Evolutionary conservation across 73 alveolate genomes (phyloP), one percentile per base, ranked within the genome.

Genomic region (Breviolum minutum): DNA sequence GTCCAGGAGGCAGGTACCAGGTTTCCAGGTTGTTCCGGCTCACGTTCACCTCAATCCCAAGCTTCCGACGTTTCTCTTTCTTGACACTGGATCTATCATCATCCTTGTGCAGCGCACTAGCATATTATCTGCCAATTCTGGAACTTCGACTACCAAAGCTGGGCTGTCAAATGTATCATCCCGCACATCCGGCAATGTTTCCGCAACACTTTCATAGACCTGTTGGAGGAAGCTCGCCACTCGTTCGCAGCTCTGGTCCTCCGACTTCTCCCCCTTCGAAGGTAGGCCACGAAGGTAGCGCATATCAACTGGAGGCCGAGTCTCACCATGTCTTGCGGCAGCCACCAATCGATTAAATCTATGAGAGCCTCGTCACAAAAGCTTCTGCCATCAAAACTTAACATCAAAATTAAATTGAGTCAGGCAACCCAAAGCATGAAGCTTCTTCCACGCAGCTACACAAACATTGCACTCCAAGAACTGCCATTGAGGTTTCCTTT

Each of bases 171-270:
- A 12, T 5, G 85, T n/a, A n/a, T 76, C 19, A 19, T 76, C 94
- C 24, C 94, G 27, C 11, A 85, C 79, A 61, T 85, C 94, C 8
- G 94, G 94, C 80, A 85, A 30, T 0, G 94, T 85, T 62, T 85
- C 94, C 5, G 94, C 94, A 6, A 40, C 40, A 5, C 30, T 9
- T 14, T 85, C 77, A 61, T 85, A 85, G 11, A 85, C 12, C 27
- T 62, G 30, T 62, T 54, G 54, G 5, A 85, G 63, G 22, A 85
- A 85, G 16, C 62, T 60, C 17, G 27, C 79, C 19, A 85, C 27
- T 16, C 71, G 60, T 7, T 76, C 19, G 3, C 94, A 24, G 63
- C 30, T 27, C 27, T 8, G 8, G 30, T 8, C 79, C 32, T 6
- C 7, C 62, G 22, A 26, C 0, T 26, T 29, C 27, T 11, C 19